phyloP scores from a whole-genome alignment of 495 filamentous ascomycete species.

The Penicillium paxilli region DNA sequence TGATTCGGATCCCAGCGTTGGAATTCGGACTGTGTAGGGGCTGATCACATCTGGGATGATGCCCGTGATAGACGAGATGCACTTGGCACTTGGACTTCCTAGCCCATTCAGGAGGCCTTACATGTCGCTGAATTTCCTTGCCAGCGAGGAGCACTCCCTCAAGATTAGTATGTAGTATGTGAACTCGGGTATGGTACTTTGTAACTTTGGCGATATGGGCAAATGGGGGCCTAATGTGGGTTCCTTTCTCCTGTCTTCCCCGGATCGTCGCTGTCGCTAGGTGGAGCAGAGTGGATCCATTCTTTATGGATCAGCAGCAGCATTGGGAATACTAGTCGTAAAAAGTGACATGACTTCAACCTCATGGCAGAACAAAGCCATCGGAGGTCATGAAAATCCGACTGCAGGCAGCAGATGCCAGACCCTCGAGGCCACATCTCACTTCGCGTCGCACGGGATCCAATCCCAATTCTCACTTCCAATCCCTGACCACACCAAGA shows the following conservation, averaged over 20 bases:
- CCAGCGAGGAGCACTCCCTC: no score
- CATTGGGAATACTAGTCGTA: no score
- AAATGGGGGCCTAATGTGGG: neutral
- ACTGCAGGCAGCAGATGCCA: no score
- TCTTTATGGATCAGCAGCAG: neutral
- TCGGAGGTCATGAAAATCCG: neutral
- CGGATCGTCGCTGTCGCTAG: slow-evolving; percentile 1
- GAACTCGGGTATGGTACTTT: no score
- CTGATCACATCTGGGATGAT: neutral
- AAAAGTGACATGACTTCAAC: no score
- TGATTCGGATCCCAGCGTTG: slow-evolving; percentile 13
- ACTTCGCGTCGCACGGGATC: neutral
- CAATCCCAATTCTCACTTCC: no score
- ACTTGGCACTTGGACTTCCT: neutral
- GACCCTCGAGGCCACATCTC: neutral
- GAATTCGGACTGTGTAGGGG: slow-evolving; percentile 3
- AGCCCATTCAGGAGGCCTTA: no score
- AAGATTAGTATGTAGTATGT: no score
- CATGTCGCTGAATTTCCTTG: no score
- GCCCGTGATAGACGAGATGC: neutral
- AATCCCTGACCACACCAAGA: neutral
- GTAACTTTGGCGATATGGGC: neutral
- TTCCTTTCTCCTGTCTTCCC: neutral
- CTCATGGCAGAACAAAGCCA: neutral
- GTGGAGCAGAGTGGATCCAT: neutral